Evolutionary conservation across 2,329 filamentous ascomycete genomes (phyloP).

Genomic region (Nothomitra cinnamomea): DNA sequence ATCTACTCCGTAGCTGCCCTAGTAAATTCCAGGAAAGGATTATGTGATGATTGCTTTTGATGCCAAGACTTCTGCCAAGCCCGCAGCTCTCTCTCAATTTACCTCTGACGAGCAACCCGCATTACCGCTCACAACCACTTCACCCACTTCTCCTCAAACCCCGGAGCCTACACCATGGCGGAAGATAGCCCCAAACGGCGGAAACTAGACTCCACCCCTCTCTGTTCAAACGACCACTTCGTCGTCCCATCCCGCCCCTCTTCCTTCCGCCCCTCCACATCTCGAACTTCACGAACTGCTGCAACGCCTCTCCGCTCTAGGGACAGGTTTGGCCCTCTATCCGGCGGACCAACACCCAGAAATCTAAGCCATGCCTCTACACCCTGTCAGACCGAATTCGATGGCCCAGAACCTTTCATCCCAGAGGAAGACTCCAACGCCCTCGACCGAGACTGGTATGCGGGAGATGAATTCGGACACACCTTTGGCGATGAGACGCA

Average conservation of each 20-base stretch:
- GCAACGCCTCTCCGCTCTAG: slow-evolving; percentile 18
- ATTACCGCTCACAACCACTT: no score
- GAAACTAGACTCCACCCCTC: slow-evolving; percentile 33
- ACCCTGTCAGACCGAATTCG: slow-evolving; percentile 39
- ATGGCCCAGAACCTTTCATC: slow-evolving; percentile 44
- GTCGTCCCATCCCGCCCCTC: slow-evolving; percentile 33
- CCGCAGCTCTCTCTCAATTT: no score
- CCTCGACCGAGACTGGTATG: slow-evolving; percentile 86
- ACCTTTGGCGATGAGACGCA: slow-evolving; percentile 84
- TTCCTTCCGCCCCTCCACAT: slow-evolving; percentile 18
- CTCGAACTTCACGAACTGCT: slow-evolving; percentile 16
- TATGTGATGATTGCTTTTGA: no score
- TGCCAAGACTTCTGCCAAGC: no score
- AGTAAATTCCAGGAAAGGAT: no score
- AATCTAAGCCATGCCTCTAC: slow-evolving; percentile 17
- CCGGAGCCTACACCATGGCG: neutral
- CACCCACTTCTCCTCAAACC: no score
- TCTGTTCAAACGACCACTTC: slow-evolving; percentile 33
- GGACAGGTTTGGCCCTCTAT: slow-evolving; percentile 9
- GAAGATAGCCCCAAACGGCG: slow-evolving; percentile 43
- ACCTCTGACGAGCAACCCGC: no score
- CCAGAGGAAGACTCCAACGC: slow-evolving; percentile 51
- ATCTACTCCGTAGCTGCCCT: no score
- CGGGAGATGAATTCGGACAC: slow-evolving; percentile 69
- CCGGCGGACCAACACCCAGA: slow-evolving; percentile 21